Conservation (phyloP, 1,284 basidiomycete species). For the Apiotrichum veenhuisii region DNA sequence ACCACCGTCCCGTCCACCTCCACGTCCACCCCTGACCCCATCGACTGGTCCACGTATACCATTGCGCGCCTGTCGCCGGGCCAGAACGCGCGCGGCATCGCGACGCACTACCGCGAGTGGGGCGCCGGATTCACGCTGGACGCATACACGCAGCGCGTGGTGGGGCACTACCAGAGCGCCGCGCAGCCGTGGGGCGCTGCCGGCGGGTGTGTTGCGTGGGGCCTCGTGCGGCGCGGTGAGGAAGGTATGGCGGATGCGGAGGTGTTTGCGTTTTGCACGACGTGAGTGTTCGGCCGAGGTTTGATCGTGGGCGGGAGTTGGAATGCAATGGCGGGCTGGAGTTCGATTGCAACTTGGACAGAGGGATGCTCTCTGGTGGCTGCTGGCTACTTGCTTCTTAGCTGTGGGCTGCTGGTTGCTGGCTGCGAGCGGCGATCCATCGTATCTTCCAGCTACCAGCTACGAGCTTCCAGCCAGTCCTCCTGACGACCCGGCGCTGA, state of each 20-base stretch:
- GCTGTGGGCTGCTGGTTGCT: no score
- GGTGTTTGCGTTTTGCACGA: conserved; percentile 6
- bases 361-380: no score
- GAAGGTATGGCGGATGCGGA: neutral
- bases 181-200: conserved; percentile 3
- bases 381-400: no score
- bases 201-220: conserved; percentile 10
- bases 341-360: no score
- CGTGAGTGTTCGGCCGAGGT: conserved; percentile 1
- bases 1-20: no score
- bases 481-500: no score
- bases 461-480: no score
- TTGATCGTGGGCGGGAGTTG: neutral
- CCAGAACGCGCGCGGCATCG: conserved; percentile 3
- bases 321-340: neutral
- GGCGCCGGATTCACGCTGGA: neutral
- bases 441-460: no score
- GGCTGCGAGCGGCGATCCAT: no score
- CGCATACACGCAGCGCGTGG: neutral
- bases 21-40: no score
- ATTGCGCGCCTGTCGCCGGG: conserved; percentile 15
- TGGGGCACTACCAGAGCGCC: neutral
- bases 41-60: no score
- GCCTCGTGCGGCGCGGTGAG: conserved; percentile 11
- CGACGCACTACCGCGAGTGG: neutral